phyloP scores from a whole-genome alignment of 1,284 basidiomycete genomes.

The Moniliophthora roreri region DNA sequence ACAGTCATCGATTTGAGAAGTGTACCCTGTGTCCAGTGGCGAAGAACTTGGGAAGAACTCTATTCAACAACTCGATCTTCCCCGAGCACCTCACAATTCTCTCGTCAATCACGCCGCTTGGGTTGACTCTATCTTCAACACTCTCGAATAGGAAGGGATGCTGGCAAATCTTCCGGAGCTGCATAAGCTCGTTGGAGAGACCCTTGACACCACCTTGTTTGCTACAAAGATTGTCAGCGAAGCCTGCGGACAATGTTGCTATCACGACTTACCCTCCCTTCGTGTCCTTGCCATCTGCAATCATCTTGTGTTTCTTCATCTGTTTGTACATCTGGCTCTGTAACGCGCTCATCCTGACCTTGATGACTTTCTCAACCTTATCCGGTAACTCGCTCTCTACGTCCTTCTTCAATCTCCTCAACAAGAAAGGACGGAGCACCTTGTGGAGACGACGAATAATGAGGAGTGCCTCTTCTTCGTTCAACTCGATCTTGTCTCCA shows the following conservation, averaged over 20 bases:
- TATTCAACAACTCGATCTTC: slow-evolving; percentile 94
- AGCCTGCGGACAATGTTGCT: background rate
- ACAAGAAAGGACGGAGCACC: slow-evolving; percentile 95
- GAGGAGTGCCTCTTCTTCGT: slow-evolving; percentile 98
- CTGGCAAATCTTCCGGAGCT: slow-evolving; percentile 98
- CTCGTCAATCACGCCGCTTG: slow-evolving; percentile 79
- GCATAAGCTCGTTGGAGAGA: slow-evolving; percentile 98
- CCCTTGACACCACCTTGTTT: slow-evolving; percentile 81
- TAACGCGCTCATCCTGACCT: slow-evolving; percentile 94
- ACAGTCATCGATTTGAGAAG: slow-evolving; percentile 7
- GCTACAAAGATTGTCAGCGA: slow-evolving; percentile 33
- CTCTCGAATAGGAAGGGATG: slow-evolving; percentile 96
- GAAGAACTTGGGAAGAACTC: slow-evolving; percentile 95
- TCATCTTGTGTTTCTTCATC: slow-evolving; percentile 98
- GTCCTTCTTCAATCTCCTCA: slow-evolving; percentile 97
- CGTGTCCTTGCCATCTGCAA: slow-evolving; percentile 81
- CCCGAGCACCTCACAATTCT: slow-evolving; percentile 88
- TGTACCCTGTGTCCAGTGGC: slow-evolving; percentile 86
- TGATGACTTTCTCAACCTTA: slow-evolving; percentile 99
- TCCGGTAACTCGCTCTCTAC: slow-evolving; percentile 97
- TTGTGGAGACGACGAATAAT: slow-evolving; percentile 99
- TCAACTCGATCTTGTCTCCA: slow-evolving; percentile 97
- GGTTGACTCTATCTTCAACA: slow-evolving; percentile 92
- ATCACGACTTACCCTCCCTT: slow-evolving; percentile 45
- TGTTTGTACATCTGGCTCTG: slow-evolving; percentile 96